phyloP scores from a whole-genome alignment of 2,329 filamentous ascomycete species.

The Daldinia eschscholtzii region DNA sequence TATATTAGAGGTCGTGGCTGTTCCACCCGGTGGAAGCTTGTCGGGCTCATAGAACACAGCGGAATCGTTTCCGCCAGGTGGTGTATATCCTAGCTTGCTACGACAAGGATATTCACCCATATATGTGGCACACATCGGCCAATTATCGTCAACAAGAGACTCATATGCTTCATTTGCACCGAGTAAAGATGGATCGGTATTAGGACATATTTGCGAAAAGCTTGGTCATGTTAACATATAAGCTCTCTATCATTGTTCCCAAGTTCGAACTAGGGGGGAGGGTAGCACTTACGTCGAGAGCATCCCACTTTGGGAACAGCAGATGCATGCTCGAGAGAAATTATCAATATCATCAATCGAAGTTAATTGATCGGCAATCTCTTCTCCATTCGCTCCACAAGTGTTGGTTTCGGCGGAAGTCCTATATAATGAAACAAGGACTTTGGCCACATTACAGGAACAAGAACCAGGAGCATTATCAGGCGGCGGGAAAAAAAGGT shows the following conservation, averaged over 20 bases:
- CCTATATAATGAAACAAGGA: not conserved
- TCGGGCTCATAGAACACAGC: not conserved
- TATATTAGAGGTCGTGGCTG: not conserved
- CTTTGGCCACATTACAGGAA: not conserved
- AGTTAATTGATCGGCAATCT: not conserved
- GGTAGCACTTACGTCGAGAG: not conserved
- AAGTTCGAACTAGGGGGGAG: not conserved
- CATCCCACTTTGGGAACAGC: not conserved
- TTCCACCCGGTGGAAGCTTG: not conserved
- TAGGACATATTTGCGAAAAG: not conserved
- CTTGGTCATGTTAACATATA: not conserved
- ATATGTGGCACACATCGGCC: not conserved
- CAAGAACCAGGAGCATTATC: constrained; percentile 4
- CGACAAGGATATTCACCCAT: not conserved
- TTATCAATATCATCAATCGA: not conserved
- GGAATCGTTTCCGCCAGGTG: not conserved
- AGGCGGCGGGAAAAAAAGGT: not conserved
- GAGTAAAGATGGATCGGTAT: not conserved
- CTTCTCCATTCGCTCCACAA: not conserved
- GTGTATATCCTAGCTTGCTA: not conserved
- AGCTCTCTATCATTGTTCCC: not conserved
- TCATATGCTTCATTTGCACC: not conserved
- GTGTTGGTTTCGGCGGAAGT: not conserved
- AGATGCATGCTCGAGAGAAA: not conserved
- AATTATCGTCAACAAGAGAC: not conserved